Conservation (phyloP, 805 yeast species). For the Candida easanensis region DNA sequence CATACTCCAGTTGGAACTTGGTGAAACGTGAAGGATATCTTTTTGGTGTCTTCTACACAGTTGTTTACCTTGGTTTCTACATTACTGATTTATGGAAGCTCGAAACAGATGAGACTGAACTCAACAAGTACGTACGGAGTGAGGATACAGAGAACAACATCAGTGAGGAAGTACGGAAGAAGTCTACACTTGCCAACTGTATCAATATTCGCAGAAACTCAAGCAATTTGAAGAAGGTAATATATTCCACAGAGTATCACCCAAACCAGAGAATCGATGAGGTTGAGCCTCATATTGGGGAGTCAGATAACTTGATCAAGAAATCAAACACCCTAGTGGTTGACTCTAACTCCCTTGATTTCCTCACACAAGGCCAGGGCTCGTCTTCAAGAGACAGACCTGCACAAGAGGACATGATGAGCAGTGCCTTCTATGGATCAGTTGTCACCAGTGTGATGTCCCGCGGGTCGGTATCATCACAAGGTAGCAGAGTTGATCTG, state of each 20-base stretch:
- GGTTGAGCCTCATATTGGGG: neutral
- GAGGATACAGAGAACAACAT: conserved; percentile 16
- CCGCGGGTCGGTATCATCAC: conserved; percentile 8
- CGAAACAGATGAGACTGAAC: conserved; percentile 11
- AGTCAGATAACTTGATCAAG: conserved; percentile 7
- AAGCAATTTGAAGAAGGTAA: conserved; percentile 15
- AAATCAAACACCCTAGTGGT: conserved; percentile 6
- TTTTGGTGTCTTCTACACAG: conserved; percentile 30
- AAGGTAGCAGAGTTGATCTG: conserved; percentile 2
- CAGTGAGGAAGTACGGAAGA: conserved; percentile 24
- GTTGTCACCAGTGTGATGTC: conserved; percentile 16
- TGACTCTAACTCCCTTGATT: conserved; percentile 2
- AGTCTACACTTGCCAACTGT: conserved; percentile 36
- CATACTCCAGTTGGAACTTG: conserved; percentile 35
- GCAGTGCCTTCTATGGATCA: conserved; percentile 5
- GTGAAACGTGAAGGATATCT: conserved; percentile 38
- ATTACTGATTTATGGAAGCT: conserved; percentile 31
- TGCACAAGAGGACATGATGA: conserved; percentile 1
- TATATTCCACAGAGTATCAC: conserved; percentile 17
- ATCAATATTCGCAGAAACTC: conserved; percentile 34
- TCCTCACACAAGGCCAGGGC: conserved; percentile 1
- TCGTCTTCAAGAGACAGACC: neutral
- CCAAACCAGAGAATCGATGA: conserved; percentile 12
- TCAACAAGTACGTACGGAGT: conserved; percentile 5
- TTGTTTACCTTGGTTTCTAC: conserved; percentile 30